phyloP scores from a whole-genome alignment of 192 early-diverging fungal species.

The Coemansia sp. region DNA sequence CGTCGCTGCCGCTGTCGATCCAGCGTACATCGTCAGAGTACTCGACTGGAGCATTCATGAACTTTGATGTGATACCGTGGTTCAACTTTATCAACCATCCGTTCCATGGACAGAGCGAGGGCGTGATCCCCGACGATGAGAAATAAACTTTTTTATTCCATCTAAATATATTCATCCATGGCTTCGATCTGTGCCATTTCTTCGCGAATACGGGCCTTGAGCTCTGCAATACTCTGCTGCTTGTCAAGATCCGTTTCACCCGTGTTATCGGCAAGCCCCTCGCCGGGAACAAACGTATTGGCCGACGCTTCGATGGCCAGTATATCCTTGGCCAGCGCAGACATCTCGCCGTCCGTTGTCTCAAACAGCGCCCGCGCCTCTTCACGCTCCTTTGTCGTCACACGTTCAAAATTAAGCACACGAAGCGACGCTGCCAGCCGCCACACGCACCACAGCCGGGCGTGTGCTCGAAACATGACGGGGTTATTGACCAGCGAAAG shows the following conservation, averaged over 20 bases:
- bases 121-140: slow-evolving; percentile 44
- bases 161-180: slow-evolving; percentile 46
- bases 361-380: slow-evolving; percentile 81
- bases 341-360: slow-evolving; percentile 58
- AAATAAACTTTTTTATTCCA: slow-evolving; percentile 7
- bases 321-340: slow-evolving; percentile 65
- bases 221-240: slow-evolving; percentile 34
- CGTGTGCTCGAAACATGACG: slow-evolving; percentile 76
- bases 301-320: slow-evolving; percentile 56
- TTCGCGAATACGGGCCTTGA: slow-evolving; percentile 46
- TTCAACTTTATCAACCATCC: slow-evolving; percentile 81
- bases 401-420: slow-evolving; percentile 83
- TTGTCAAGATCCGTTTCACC: slow-evolving; percentile 6
- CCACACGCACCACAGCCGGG: slow-evolving; percentile 82
- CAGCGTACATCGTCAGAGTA: slow-evolving; percentile 63
- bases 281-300: slow-evolving; percentile 87
- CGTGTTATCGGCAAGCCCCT: slow-evolving; percentile 46
- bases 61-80: slow-evolving; percentile 67
- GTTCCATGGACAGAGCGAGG: slow-evolving; percentile 62
- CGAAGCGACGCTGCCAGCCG: slow-evolving; percentile 64
- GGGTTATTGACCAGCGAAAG: slow-evolving; percentile 89
- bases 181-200: slow-evolving; percentile 48
- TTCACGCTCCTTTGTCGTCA: slow-evolving; percentile 72
- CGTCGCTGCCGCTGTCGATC: slow-evolving; percentile 54
- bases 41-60: slow-evolving; percentile 65